Evolutionary conservation across 2,329 filamentous ascomycete genomes (phyloP).

Genomic region (Curvularia sp.): DNA sequence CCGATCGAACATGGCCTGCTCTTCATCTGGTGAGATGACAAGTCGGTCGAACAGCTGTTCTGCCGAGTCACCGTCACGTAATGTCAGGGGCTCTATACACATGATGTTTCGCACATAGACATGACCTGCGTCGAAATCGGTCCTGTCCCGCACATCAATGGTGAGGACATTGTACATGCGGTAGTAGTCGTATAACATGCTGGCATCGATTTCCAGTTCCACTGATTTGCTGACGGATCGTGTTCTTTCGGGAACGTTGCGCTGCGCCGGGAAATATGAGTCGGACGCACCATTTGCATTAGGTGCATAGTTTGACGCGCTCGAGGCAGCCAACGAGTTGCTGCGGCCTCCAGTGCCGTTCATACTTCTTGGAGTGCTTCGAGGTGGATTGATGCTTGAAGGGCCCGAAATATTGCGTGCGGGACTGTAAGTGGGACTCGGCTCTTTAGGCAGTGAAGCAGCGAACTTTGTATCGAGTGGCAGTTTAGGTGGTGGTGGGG

Average conservation of each 20-base stretch:
- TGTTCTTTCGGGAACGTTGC: constrained; percentile 34
- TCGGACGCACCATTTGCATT: constrained; percentile 44
- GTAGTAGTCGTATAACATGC: constrained; percentile 75
- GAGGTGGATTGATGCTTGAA: constrained; percentile 69
- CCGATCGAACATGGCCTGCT: constrained; percentile 76
- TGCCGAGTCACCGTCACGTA: constrained; percentile 71
- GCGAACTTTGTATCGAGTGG: constrained; percentile 60
- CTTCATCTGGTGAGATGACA: constrained; percentile 73
- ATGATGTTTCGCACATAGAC: constrained; percentile 84
- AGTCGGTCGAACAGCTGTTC: constrained; percentile 72
- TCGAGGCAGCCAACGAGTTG: constrained; percentile 59
- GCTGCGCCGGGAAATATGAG: constrained; percentile 53
- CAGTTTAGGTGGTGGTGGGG: constrained; percentile 53
- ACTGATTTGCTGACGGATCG: constrained; percentile 60
- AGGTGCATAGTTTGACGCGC: constrained; percentile 47
- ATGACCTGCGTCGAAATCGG: constrained; percentile 86
- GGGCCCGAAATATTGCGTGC: constrained; percentile 73
- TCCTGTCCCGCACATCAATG: constrained; percentile 82
- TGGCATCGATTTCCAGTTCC: constrained; percentile 69
- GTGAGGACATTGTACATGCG: constrained; percentile 72
- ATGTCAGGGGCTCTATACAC: constrained; percentile 84
- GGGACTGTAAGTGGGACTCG: constrained; percentile 80
- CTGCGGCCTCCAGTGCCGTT: constrained; percentile 63
- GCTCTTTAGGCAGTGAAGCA: constrained; percentile 70
- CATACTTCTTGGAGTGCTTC: constrained; percentile 69